Percentiles rank a stretch among this genome's conserved stretches.
Conservation (phyloP, 202 grass and related monocot species). For the Brachypodium distachyon region DNA sequence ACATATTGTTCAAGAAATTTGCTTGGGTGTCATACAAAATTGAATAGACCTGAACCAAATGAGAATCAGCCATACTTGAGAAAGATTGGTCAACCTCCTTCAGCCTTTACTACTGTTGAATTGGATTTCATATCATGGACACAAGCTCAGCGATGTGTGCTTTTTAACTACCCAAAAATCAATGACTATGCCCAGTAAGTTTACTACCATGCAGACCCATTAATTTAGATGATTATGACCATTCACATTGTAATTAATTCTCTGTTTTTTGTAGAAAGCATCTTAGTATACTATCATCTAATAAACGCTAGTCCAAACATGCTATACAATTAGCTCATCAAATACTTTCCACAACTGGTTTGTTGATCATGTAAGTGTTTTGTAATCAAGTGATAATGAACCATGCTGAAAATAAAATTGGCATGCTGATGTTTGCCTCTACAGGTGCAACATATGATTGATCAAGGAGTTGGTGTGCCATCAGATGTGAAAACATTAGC, state of each 20-base stretch:
- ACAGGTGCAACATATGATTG: too few relatives aligned
- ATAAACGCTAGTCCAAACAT: background rate
- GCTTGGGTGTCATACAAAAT: background rate
- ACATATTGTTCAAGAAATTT: too few relatives aligned
- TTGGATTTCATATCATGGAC: background rate
- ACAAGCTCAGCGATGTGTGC: background rate
- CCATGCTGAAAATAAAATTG: too few relatives aligned
- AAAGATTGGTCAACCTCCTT: background rate
- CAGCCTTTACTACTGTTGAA: background rate
- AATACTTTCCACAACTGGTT: background rate
- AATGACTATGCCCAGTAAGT: background rate
- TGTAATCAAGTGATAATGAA: too few relatives aligned
- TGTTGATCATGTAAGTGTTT: background rate
- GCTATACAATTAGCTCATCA: background rate
- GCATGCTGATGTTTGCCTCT: too few relatives aligned
- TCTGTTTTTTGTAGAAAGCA: background rate
- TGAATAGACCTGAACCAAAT: too few relatives aligned
- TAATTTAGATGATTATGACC: too few relatives aligned
- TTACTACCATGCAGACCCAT: too few relatives aligned
- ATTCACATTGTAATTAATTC: too few relatives aligned
- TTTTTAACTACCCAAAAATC: background rate
- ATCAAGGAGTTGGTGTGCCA: too few relatives aligned
- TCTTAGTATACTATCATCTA: background rate
- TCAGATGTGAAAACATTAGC: too few relatives aligned
- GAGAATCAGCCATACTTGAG: background rate